A percentile compares a stretch with the other conserved stretches of the same genome.
These are phyloP conservation scores for Cutaneotrichosporon mucoides DNA, from an alignment of 1,284 basidiomycete genomes.

Conservation along the genomic window DNA sequence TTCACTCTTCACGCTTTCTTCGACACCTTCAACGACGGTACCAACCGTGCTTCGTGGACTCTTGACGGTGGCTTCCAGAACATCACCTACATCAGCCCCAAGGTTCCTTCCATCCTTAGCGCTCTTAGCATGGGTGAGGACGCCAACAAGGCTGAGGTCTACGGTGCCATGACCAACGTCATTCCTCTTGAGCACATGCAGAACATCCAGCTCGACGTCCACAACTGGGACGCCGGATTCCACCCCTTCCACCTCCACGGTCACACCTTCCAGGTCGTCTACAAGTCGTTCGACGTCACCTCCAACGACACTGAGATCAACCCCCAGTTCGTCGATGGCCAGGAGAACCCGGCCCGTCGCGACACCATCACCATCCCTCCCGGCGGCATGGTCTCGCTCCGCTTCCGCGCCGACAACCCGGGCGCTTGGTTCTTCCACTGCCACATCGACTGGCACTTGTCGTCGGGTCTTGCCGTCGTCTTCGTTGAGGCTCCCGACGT, in stretches of 20 bases:
- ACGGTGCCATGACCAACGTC: conserved; percentile 66
- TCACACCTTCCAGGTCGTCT: conserved; percentile 74
- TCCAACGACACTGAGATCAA: conserved; percentile 74
- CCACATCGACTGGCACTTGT: conserved; percentile 49
- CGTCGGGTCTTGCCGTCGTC: conserved; percentile 48
- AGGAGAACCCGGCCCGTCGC: conserved; percentile 77
- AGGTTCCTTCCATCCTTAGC: conserved; percentile 72
- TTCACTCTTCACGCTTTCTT: conserved; percentile 51
- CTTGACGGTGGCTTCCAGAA: conserved; percentile 21
- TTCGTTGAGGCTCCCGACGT: conserved; percentile 49
- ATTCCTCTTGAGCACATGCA: conserved; percentile 70
- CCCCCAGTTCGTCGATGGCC: conserved; percentile 69
- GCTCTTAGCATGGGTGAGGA: conserved; percentile 68
- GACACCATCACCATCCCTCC: conserved; percentile 57
- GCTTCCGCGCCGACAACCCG: conserved; percentile 54
- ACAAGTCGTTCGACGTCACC: conserved; percentile 66
- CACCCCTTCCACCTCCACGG: conserved; percentile 54
- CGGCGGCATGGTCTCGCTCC: conserved; percentile 48
- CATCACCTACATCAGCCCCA: conserved; percentile 49
- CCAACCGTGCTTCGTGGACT: conserved; percentile 51
- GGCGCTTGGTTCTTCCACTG: conserved; percentile 54
- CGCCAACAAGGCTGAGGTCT: conserved; percentile 63
- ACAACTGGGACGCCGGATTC: conserved; percentile 63
- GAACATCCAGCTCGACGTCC: conserved; percentile 72
- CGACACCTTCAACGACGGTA: conserved; percentile 51